Evolutionary conservation across 2,329 filamentous ascomycete species (phyloP), one percentile per base, ranked within the genome.

Genomic region (Ophiostoma tasmaniense): DNA sequence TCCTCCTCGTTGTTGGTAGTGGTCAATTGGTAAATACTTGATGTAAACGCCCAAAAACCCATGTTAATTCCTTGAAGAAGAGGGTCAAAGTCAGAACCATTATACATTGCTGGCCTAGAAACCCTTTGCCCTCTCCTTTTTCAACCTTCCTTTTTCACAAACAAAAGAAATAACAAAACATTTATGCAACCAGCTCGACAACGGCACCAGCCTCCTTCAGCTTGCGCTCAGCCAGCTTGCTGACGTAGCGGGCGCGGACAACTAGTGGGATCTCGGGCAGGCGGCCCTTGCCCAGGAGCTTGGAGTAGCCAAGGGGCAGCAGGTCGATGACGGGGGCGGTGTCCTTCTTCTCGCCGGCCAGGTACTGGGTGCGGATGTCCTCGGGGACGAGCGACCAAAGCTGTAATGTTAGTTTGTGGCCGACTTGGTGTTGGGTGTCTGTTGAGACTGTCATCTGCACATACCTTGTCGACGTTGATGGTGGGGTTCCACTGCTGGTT

Each of bases 401-500:
- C 94, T 96, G 52, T 7, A 11, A 39, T 35, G 33, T 28, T 45
- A 45, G 39, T 67, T 25, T 55, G 33, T 33, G 33, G 33, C 8
- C 33, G 33, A 33, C 8, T 4, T 8, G 33, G 33, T 61, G 33
- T 10, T 42, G 50, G 14, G 22, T 20, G 30, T 30, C 5, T 42
- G 2, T 67, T 8, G 17, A 11, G 65, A n/a, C 14, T 45, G 42
- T 45, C 42, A 17, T 45, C 42, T 45, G 17, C 42, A 45, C 28
- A 7, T 42, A 94, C 91, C 91, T 98, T 99, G 85, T 98, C 95
- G 77, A 99, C 86, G 88, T 99, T 99, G 90, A 99, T 90, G 77
- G 92, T 88, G 75, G 95, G 95, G 87, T 97, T 97, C 95, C 94
- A 99, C 88, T 94, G 93, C 80, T 96, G 90, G 87, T 94, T 94